These are phyloP conservation scores for Blastomyces silverae DNA, from an alignment of 2,329 filamentous ascomycete genomes.

Conservation along the genomic window DNA sequence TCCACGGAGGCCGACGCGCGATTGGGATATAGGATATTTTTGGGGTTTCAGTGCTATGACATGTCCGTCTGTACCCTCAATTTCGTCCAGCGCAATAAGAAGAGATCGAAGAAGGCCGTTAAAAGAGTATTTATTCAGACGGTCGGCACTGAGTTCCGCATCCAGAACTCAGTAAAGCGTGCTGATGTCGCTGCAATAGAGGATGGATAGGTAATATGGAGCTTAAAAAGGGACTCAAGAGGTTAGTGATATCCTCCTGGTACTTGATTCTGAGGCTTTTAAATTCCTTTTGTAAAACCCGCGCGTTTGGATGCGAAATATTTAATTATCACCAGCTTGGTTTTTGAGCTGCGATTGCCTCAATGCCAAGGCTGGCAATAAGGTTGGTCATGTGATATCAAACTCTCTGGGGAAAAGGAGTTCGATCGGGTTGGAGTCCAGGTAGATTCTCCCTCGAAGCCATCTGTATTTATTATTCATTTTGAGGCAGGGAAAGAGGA, in stretches of 20 bases:
- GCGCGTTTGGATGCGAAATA: neutral
- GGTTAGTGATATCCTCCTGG: no score
- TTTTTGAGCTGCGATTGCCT: neutral
- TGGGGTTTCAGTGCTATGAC: neutral
- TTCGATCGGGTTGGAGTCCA: no score
- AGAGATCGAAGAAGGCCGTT: neutral
- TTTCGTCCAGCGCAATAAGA: neutral
- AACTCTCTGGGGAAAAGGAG: no score
- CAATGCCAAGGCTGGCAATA: neutral
- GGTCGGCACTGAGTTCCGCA: neutral
- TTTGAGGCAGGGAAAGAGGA: no score
- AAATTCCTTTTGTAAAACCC: neutral
- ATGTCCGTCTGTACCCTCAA: neutral
- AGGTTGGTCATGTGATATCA: neutral
- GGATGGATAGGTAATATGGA: neutral
- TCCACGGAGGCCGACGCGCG: neutral
- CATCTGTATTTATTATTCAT: no score
- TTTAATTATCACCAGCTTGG: neutral
- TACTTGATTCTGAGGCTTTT: neutral
- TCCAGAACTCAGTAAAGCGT: neutral
- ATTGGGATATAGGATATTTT: neutral
- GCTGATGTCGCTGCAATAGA: neutral
- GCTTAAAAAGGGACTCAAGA: neutral
- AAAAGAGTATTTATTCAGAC: neutral
- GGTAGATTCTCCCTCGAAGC: no score